These are phyloP conservation scores for Ascochyta pisi DNA, from an alignment of 2,329 filamentous ascomycete genomes.

Conservation along the genomic window DNA sequence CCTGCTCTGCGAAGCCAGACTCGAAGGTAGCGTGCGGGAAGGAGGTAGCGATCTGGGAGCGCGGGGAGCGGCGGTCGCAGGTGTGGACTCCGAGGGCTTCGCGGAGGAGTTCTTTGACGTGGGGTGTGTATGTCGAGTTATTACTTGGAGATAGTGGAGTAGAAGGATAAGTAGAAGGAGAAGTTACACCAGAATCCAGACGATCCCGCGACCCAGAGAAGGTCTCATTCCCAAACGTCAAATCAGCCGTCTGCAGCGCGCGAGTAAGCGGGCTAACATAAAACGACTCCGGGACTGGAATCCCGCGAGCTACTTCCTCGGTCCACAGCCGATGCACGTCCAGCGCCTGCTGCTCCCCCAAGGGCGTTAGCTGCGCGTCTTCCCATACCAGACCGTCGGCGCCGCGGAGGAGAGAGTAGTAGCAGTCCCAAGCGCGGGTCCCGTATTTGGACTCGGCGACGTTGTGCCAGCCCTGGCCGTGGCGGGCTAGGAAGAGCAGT, in stretches of 20 bases:
- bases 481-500: constrained; percentile 71
- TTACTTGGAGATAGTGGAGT: no score
- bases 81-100: constrained; percentile 73
- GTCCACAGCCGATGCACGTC: constrained; percentile 67
- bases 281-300: constrained; percentile 68
- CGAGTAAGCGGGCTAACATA: constrained; percentile 71
- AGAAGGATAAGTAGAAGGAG: no score
- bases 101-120: constrained; percentile 69
- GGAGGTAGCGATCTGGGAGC: constrained; percentile 56
- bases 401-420: constrained; percentile 69
- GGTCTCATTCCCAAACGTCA: constrained; percentile 58
- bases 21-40: constrained; percentile 65
- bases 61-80: constrained; percentile 67
- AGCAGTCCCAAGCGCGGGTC: constrained; percentile 72
- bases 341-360: constrained; percentile 64
- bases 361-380: constrained; percentile 66
- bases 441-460: constrained; percentile 72
- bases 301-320: constrained; percentile 57
- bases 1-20: constrained; percentile 64
- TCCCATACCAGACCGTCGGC: constrained; percentile 68
- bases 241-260: constrained; percentile 67
- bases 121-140: constrained; percentile 57
- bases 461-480: constrained; percentile 72
- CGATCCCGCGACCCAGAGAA: no score
- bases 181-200: no score